These are phyloP conservation scores for Ophiocordyceps camponoti-leonardi DNA, from an alignment of 2,329 filamentous ascomycete genomes.

Conservation along the genomic window DNA sequence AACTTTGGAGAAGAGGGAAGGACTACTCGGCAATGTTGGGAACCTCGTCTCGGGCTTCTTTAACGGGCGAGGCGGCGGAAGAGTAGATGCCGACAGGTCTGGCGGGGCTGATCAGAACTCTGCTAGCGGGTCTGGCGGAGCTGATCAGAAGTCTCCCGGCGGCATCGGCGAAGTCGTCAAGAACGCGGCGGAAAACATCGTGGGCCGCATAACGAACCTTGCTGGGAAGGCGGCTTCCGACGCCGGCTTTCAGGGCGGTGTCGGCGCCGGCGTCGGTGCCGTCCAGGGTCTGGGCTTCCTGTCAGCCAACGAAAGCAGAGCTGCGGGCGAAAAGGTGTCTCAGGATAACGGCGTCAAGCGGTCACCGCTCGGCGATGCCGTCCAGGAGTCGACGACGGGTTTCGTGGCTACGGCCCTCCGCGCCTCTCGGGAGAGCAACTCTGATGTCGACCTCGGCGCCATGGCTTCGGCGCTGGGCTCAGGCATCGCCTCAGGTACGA, in stretches of 20 bases:
- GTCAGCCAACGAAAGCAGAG: conserved; percentile 3
- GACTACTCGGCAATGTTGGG: neutral
- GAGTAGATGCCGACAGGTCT: neutral
- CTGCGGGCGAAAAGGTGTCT: conserved; percentile 6
- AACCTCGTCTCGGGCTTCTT: neutral
- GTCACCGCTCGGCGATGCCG: conserved; percentile 11
- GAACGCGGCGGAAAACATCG: neutral
- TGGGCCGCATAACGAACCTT: conserved; percentile 1
- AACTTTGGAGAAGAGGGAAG: neutral
- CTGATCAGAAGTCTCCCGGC: neutral
- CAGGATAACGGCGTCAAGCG: conserved; percentile 11
- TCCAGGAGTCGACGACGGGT: conserved; percentile 13
- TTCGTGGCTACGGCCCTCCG: conserved; percentile 11
- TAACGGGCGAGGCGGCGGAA: neutral
- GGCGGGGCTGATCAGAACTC: neutral
- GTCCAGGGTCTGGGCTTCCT: conserved; percentile 9
- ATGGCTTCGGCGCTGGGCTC: conserved; percentile 7
- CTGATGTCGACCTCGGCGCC: conserved; percentile 1
- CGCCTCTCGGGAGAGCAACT: conserved; percentile 6
- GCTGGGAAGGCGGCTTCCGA: conserved; percentile 3
- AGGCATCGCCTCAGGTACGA: conserved; percentile 9
- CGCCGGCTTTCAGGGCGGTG: conserved; percentile 9
- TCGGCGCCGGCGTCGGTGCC: conserved; percentile 9
- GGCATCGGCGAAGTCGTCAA: conserved; percentile 1
- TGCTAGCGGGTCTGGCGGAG: neutral